Base-by-base conservation (phyloP, 352 stramenopile species). In the Phytophthora chlamydospora region DNA sequence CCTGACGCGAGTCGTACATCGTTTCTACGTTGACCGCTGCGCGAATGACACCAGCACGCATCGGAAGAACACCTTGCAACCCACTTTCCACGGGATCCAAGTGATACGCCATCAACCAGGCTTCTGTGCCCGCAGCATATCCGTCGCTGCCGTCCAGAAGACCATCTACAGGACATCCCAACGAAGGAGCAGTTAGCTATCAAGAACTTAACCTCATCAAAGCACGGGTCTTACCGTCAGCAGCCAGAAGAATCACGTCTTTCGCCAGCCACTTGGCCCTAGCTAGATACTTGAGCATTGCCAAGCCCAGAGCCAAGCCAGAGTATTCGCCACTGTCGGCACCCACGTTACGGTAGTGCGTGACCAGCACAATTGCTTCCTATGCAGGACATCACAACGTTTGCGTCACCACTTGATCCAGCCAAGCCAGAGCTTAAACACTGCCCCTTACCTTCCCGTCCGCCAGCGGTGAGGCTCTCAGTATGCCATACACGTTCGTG, bases 241-340 rank as follows among this genome's bases (percentile, higher is more conserved):
- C 67, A 55, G 86, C 78, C 21, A 95, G 73, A 14, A 95, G 58
- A 45, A 93, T 81, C n/a, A 95, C 65, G 39, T 95, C 83, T 46
- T 95, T 95, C 11, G 86, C 84, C 43, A 95, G 73, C 86, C 86
- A 95, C 41, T 86, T 89, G 6, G 71, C 81, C 21, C 65, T 62
- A 1, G 70, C 59, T 40, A 95, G 75, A 53, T 86, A 83, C 32
- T 83, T 59, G 4, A 95, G 65, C 50, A 95, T 50, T 19, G 71
- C 77, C 9, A 95, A 45, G 1, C 80, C 81, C 21, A 93, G 44
- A 4, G 79, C 53, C 24, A 93, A 61, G 4, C 80, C 72, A 7
- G 86, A 90, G 51, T 83, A 76, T 24, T 75, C 60, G 14, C 73
- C 71, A 44, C 74, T 80, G 8, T 53, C 14, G 7, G 33, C 33